These are phyloP conservation scores for Colletotrichum eleusines DNA, from an alignment of 2,329 filamentous ascomycete genomes.

Conservation along the genomic window DNA sequence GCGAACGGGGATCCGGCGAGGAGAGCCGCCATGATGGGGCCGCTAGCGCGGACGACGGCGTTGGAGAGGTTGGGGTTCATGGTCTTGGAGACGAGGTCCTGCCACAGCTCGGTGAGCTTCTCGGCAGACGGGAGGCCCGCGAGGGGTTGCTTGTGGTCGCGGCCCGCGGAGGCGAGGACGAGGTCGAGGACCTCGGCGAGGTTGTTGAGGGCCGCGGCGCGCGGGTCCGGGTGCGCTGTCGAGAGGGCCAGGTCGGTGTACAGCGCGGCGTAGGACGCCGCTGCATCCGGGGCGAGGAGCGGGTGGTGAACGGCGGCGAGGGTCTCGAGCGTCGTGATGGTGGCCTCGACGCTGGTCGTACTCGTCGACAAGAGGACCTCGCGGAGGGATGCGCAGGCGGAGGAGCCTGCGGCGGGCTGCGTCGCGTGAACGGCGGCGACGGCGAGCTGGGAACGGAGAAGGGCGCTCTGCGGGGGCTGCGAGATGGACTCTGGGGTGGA, in stretches of 20 bases:
- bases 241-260: slow-evolving; percentile 58
- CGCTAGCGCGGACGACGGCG: slow-evolving; percentile 62
- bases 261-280: slow-evolving; percentile 50
- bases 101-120: slow-evolving; percentile 57
- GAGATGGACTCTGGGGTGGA: slow-evolving; percentile 1
- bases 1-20: slow-evolving; percentile 42
- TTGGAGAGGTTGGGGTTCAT: slow-evolving; percentile 64
- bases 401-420: slow-evolving; percentile 11
- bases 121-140: slow-evolving; percentile 48
- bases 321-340: slow-evolving; percentile 55
- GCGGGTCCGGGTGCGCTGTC: slow-evolving; percentile 58
- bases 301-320: slow-evolving; percentile 50
- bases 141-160: slow-evolving; percentile 34
- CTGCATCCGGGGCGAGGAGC: slow-evolving; percentile 44
- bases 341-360: slow-evolving; percentile 49
- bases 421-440: slow-evolving; percentile 53
- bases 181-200: slow-evolving; percentile 60
- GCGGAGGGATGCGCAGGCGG: slow-evolving; percentile 22
- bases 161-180: slow-evolving; percentile 46
- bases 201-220: slow-evolving; percentile 60
- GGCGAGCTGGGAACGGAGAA: slow-evolving; percentile 55
- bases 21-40: slow-evolving; percentile 56
- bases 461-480: slow-evolving; percentile 46
- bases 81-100: slow-evolving; percentile 50
- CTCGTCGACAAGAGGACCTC: slow-evolving; percentile 23